Base-by-base conservation (phyloP, 768 basidiomycete genomes). In the Suillus plorans region DNA sequence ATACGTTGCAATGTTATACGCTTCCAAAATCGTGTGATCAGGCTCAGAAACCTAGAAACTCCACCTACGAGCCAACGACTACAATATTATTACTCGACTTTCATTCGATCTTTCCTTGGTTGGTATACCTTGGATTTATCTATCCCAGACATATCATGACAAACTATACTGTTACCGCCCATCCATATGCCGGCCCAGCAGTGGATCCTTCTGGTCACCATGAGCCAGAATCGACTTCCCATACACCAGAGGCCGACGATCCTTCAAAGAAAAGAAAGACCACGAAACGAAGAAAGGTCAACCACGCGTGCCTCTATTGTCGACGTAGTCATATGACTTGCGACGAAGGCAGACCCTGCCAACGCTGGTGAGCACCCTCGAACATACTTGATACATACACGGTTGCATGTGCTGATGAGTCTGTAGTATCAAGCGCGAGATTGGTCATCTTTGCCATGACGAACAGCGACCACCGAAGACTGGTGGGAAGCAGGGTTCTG, bases 281-380 rank as follows among this genome's bases (percentile, higher is more conserved):
- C 34, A 71, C 86, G 13, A 92, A 91, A 78, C 80, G 93, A 67
- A 80, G 92, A 63, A 95, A 95, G 75, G 92, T 94, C 64, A 94
- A 94, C 75, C 94, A 95, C 79, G 95, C 95, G 6, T 97, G 95
- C 74, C 80, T 97, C 50, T 97, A 96, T 76, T 97, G 95, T 78
- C 84, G 94, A 73, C 82, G 93, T 66, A 94, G 92, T 81, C 92
- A 92, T 85, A 92, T 94, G 92, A 92, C 91, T 9, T 94, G 92
- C 79, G 92, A 94, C 73, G 92, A 93, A 71, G 91, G 91, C 20
- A 80, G 91, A 44, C 95, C 95, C 18, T 97, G 96, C 76, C 91
- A 95, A 71, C 87, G 96, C 69, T 97, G 95, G 95, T 95, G 74
- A 76, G 92, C 81, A 18, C 52, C 28, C 45, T 47, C 42, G 57